Evolutionary conservation across 345 rosid species (phyloP).

Genomic region (Hibiscus trionum): DNA sequence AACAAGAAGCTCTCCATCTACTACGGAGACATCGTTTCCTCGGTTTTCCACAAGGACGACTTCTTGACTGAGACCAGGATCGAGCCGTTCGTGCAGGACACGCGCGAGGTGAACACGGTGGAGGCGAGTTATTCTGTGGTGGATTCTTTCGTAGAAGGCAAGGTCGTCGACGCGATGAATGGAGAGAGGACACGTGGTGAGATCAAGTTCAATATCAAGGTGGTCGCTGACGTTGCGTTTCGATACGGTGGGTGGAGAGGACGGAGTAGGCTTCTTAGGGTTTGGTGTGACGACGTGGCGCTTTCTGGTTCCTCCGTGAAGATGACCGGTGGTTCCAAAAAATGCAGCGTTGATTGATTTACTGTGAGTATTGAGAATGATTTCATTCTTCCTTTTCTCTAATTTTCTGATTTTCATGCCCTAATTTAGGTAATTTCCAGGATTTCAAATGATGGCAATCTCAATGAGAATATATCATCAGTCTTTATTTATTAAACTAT

Average conservation of each 20-base stretch:
- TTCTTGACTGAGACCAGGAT: not conserved
- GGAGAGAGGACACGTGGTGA: not conserved
- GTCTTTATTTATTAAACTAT: not conserved
- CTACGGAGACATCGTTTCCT: not conserved
- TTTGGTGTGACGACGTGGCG: slow-evolving; percentile 32
- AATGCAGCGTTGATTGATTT: slow-evolving; percentile 5
- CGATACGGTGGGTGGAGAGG: slow-evolving; percentile 41
- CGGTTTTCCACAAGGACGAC: not conserved
- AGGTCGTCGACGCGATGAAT: not conserved
- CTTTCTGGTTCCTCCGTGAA: slow-evolving; percentile 47
- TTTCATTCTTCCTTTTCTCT: not conserved
- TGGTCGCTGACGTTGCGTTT: slow-evolving; percentile 32
- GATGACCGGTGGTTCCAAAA: slow-evolving; percentile 29
- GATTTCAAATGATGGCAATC: no score
- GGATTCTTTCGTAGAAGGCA: not conserved
- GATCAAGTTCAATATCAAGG: slow-evolving; percentile 39
- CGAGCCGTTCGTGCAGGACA: not conserved
- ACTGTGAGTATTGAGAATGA: slow-evolving; percentile 2
- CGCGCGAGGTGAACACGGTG: not conserved
- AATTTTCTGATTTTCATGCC: not conserved
- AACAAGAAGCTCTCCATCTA: not conserved
- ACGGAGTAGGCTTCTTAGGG: slow-evolving; percentile 35
- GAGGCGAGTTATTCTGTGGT: not conserved
- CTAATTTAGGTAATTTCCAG: no score
- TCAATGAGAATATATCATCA: not conserved